A percentile compares a stretch with the other conserved stretches of the same genome.
Conservation (phyloP, 768 basidiomycete genomes). For the Clathrus columnatus region DNA sequence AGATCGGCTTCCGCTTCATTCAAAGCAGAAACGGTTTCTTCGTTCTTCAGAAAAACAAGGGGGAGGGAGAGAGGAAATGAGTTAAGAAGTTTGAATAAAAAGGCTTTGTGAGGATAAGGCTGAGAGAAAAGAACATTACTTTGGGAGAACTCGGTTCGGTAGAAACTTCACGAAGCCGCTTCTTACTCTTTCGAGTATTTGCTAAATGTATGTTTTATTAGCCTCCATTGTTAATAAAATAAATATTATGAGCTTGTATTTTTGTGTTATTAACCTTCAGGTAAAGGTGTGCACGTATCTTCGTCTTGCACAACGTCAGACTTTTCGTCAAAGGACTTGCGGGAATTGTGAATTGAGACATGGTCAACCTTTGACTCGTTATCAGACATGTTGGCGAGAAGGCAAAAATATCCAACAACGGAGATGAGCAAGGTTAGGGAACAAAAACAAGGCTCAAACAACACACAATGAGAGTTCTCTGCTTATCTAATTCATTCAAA, state of each 20-base stretch:
- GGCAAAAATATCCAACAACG: neutral
- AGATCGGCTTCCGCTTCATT: neutral
- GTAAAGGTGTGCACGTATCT: constrained; percentile 5
- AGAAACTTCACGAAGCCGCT: constrained; percentile 7
- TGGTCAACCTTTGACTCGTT: neutral
- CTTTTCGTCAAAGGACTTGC: neutral
- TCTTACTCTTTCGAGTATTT: constrained; percentile 1
- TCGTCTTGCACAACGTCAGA: neutral
- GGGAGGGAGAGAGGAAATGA: neutral
- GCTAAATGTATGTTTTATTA: neutral
- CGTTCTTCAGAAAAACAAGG: constrained; percentile 4
- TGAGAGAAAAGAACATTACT: neutral
- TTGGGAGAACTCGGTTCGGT: neutral
- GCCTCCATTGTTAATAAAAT: neutral
- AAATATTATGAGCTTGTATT: neutral
- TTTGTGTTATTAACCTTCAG: constrained; percentile 1
- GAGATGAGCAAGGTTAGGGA: neutral
- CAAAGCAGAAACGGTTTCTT: neutral
- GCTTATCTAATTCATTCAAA: neutral
- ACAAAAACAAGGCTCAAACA: neutral
- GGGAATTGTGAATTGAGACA: neutral
- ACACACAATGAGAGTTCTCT: constrained; percentile 1
- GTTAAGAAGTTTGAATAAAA: neutral
- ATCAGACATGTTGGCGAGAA: constrained; percentile 1
- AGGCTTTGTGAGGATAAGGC: neutral